Base-by-base conservation (phyloP, 2,329 filamentous ascomycete genomes). In the Alternaria rosae region DNA sequence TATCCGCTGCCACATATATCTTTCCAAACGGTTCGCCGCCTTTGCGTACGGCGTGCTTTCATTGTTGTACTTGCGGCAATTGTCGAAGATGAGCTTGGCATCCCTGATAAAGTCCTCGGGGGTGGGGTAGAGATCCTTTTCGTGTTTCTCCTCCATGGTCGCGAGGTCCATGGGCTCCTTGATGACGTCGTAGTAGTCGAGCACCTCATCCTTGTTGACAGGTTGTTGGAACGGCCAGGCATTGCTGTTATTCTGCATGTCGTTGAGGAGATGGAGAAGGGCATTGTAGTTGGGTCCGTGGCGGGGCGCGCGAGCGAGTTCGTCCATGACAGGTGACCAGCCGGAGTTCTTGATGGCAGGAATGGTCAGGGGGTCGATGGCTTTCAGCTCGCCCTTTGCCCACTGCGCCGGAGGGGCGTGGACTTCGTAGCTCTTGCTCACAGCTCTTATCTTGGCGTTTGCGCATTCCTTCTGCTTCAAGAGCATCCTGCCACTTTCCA, bases 131-230 rank as follows among this genome's bases (percentile, higher is more conserved):
- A 94, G 88, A 80, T 98, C 95, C 41, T 93, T 92, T 75, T 98
- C 94, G 66, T 97, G 90, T 80, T 97, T 97, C 70, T 88, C 89
- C 80, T 98, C 95, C 94, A 99, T 98, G 20, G 94, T 97, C 50
- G 88, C 90, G 50, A 97, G 85, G 76, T 97, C 95, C 95, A 99
- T 99, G 35, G 95, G 95, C 78, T 97, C 92, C 76, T 94, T 94
- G 83, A 99, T 99, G 64, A 98, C 94, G 62, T 97, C 93, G 83
- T 98, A 98, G 82, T 99, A 99, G 79, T 99, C 95, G n/a, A 93
- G 89, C 0, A 99, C 95, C 69, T 98, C 95, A 73, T 99, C 95
- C 69, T 91, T 90, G 78, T 96, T 97, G 69, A 99, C 95, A 1
- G 95, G 94, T 25, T 93, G 88, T 30, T 95, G 86, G 84, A 99